Conservation (phyloP, 306 rosid species). For the Ceratonia siliqua region DNA sequence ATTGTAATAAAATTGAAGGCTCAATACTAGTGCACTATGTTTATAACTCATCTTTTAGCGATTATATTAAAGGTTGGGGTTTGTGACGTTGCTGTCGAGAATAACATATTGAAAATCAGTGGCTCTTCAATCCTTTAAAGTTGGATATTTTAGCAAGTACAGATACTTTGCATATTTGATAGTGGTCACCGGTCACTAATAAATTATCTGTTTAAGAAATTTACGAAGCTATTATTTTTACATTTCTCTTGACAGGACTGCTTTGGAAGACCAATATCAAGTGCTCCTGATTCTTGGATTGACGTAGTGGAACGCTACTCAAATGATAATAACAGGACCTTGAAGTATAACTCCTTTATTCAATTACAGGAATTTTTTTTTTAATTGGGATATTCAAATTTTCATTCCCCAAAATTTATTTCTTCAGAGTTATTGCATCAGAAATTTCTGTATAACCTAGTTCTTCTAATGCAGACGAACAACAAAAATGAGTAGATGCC, state of each 20-base stretch:
- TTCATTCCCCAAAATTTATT: neutral
- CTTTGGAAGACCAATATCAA: slow-evolving; percentile 89
- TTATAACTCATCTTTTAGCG: neutral
- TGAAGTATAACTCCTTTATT: slow-evolving; percentile 45
- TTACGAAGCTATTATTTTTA: neutral
- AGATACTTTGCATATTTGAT: neutral
- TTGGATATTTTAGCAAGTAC: neutral
- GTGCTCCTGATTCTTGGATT: slow-evolving; percentile 98
- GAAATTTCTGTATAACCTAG: neutral
- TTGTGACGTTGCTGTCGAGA: neutral
- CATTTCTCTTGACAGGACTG: slow-evolving; percentile 61
- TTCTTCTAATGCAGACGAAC: slow-evolving; percentile 60
- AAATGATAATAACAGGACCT: slow-evolving; percentile 85
- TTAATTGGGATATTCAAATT: neutral
- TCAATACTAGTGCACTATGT: neutral
- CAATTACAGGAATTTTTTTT: slow-evolving; percentile 4
- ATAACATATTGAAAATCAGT: neutral
- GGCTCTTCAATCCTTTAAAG: neutral
- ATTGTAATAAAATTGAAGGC: neutral
- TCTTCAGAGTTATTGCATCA: neutral
- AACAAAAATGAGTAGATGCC: slow-evolving; percentile 60
- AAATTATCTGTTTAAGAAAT: neutral
- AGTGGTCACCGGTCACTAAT: neutral
- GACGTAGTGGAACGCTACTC: slow-evolving; percentile 95
- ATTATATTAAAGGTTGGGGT: neutral